Evolutionary conservation across 2,329 filamentous ascomycete genomes (phyloP).

Genomic region (Aspergillus tubingensis): DNA sequence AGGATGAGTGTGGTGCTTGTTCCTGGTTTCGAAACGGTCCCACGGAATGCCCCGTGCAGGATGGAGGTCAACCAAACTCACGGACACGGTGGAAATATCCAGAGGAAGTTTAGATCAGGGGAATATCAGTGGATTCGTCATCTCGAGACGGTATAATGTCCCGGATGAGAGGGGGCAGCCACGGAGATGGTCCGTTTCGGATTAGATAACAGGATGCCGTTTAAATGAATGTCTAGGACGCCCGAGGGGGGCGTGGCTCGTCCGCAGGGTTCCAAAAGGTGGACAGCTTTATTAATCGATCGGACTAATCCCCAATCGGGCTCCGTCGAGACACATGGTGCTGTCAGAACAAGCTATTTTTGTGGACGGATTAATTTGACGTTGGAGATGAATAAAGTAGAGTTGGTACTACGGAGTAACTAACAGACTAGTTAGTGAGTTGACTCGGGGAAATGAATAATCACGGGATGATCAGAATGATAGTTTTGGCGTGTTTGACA

Average conservation of each 20-base stretch:
- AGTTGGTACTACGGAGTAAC: neutral
- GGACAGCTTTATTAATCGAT: neutral
- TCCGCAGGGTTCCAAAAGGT: neutral
- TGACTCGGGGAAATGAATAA: no score
- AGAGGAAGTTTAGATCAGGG: constrained; percentile 1
- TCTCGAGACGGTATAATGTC: neutral
- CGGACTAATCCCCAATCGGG: neutral
- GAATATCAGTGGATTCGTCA: constrained; percentile 9
- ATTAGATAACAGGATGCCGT: constrained; percentile 5
- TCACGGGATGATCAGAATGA: no score
- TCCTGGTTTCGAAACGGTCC: constrained; percentile 7
- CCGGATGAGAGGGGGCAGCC: neutral
- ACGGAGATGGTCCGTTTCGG: constrained; percentile 7
- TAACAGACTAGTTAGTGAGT: no score
- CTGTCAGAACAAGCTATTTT: neutral
- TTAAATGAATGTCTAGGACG: neutral
- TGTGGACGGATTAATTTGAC: neutral
- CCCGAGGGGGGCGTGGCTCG: neutral
- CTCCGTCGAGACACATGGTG: neutral
- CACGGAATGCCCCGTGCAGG: constrained; percentile 7
- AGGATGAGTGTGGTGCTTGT: neutral
- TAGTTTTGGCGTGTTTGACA: neutral
- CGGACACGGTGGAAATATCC: neutral
- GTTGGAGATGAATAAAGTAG: neutral
- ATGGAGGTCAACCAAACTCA: neutral